Evolutionary conservation across 441 rosid genomes (phyloP), one percentile per base, ranked within the genome.

Genomic region (Gossypium gossypioides): DNA sequence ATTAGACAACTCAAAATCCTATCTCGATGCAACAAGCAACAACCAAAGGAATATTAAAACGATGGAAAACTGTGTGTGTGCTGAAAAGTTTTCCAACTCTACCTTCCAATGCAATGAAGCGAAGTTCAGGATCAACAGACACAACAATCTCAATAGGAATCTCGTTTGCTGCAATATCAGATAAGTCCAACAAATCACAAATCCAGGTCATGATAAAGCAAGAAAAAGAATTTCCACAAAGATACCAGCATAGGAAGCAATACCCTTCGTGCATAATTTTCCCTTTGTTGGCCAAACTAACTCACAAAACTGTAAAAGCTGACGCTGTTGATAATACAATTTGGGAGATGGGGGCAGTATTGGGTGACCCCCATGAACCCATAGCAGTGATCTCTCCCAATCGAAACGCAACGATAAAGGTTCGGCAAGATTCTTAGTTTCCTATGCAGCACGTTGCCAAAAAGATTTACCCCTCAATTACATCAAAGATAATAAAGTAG

Each of bases 311-410:
- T 81, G 79, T 32, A 86, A 74, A 80, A 96, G 81, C 67, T 83
- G 79, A 37, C 80, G 84, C 84, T 88, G 96, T 72, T 81, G 78
- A 70, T 74, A 37, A 84, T 80, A 88, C 71, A 91, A 67, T 50
- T 84, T 77, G 48, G 84, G 80, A 72, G 91, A 88, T 61, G 81
- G 75, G 51, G 98, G 97, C 66, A 84, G 77, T 68, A 82, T 78
- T 46, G 99, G 98, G 84, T 93, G 99, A 72, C 99, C 99, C 18
- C 97, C 98, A 80, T 89, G 82, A 82, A 85, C 82, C 99, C 98
- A 96, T 37, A 96, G 85, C 86, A 92, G 81, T 62, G 96, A 87
- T 83, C 79, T 91, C 73, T 88, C 86, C 24, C 89, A 79, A 68
- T 71, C 68, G 57, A 82, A 82, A 70, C 27, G 80, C 81, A 79